phyloP scores from a whole-genome alignment of 805 yeast species.

The Trichomonascus vanleenenianus region DNA sequence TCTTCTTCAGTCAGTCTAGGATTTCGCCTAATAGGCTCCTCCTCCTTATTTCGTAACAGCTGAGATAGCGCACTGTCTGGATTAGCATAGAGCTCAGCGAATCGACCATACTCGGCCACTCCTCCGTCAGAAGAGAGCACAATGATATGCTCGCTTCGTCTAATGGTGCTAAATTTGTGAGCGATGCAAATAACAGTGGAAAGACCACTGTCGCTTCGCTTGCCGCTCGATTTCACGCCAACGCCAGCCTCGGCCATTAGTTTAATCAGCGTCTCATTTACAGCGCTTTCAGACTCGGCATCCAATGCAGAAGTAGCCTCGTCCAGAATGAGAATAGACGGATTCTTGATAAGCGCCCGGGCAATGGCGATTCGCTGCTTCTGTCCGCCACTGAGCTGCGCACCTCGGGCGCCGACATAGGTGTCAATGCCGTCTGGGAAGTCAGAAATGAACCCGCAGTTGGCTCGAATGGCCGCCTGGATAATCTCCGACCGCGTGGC shows the following conservation, averaged over 20 bases:
- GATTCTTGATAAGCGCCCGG: conserved; percentile 70
- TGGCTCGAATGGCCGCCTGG: conserved; percentile 59
- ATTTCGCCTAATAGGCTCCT: conserved; percentile 3
- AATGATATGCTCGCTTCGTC: conserved; percentile 70
- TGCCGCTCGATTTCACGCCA: too few relatives aligned
- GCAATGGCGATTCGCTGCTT: conserved; percentile 90
- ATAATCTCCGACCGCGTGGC: conserved; percentile 57
- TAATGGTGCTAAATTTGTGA: conserved; percentile 82
- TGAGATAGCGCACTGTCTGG: conserved; percentile 39
- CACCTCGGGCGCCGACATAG: conserved; percentile 75
- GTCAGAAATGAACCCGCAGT: conserved; percentile 62
- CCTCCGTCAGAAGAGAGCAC: conserved; percentile 69
- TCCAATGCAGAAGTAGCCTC: conserved; percentile 95
- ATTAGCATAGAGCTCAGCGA: conserved; percentile 41
- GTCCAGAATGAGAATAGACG: conserved; percentile 75
- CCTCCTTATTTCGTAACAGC: conserved; percentile 16
- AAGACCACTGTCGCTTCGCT: too few relatives aligned
- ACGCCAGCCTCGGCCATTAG: conserved; percentile 41
- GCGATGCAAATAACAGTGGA: conserved; percentile 79
- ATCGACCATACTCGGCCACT: conserved; percentile 66
- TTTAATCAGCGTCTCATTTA: conserved; percentile 58
- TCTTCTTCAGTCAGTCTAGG: conserved; percentile 21
- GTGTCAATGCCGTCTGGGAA: conserved; percentile 84
- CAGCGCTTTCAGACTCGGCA: conserved; percentile 78
- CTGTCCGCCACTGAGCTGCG: conserved; percentile 92